Evolutionary conservation across 2,329 filamentous ascomycete species (phyloP), one percentile per base, ranked within the genome.

Genomic region (Xylariaceae sp.): DNA sequence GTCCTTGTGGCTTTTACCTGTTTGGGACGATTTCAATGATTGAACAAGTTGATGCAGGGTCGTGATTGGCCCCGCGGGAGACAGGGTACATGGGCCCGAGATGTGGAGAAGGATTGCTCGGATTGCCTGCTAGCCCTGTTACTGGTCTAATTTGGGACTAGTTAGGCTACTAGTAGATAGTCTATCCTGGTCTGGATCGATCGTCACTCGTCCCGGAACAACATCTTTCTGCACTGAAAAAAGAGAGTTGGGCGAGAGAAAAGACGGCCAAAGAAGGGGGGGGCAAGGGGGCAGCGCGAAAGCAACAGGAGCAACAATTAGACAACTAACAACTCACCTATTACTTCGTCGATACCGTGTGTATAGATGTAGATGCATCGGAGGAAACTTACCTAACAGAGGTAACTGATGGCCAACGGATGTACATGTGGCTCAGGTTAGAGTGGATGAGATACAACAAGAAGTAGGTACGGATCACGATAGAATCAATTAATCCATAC

Each of bases 131-230:
- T 52, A 52, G 32, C 32, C 32, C 32, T 59, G 42, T 54, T 50
- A 61, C 50, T 61, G 59, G 59, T 32, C 40, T 26, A 41, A 32
- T 29, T 48, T 57, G 50, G 57, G 57, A 52, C 52, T 62, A 50
- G 44, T 52, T 52, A 58, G 52, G 57, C 50, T 55, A 48, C n/a
- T n/a, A n/a, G n/a, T n/a, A 50, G 45, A 20, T 19, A 49, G 37
- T 18, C 41, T 41, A 18, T 54, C 59, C 58, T 48, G 44, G 57
- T 60, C 54, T 61, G 52, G 54, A 63, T 63, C 60, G 60, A 63
- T 63, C 60, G 48, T 59, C 60, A 55, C 51, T 59, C 44, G 49
- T 60, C 52, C 57, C 57, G 57, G 56, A 60, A 57, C 47, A 54
- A 54, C 59, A 50, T 23, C 42, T 56, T 50, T 60, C 54, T 46